Evolutionary conservation across 1,284 basidiomycete species (phyloP), one percentile per base, ranked within the genome.

Genomic region (Sporisorium scitamineum): DNA sequence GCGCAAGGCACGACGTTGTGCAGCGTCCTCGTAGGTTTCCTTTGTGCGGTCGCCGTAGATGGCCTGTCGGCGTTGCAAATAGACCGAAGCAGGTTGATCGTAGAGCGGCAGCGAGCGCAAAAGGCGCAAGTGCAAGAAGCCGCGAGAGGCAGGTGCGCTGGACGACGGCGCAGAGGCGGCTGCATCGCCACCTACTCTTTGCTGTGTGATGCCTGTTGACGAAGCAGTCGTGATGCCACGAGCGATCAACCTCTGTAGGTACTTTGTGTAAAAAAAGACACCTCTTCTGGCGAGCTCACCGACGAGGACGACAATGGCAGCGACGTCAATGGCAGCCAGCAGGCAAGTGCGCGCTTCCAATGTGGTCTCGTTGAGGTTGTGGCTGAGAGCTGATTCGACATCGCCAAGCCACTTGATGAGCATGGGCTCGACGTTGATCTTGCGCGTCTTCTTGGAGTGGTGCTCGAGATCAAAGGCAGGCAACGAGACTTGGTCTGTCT

Each of bases 161-260:
- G 37, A 45, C 4, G 50, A 20, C 3, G 60, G 20, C 3, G 29
- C 34, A 32, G 59, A 9, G 10, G 54, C 44, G 20, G 39, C 9
- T 3, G 61, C 14, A 6, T 48, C 22, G 16, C 18, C 26, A 13
- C 7, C 16, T 9, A 31, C 9, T 26, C 42, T 20, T n/a, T 39
- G 41, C 26, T 41, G 16, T 10, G 20, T 18, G 16, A 11, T 18
- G 22, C 31, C 20, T 4, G 56, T 6, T 4, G 62, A 51, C 26
- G 63, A 48, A 26, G 64, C 31, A 16, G 54, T 66, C 29, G 66
- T 70, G 59, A 58, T 67, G 6, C 93, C 92, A 26, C 93, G 89
- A 1, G 94, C 93, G 61, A 95, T 91, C 24, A 97, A 88, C 27
- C 92, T 89, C 80, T 94, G 93, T 31, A 96, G 89, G 81, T 95